Evolutionary conservation across 2,329 filamentous ascomycete genomes (phyloP), one percentile per base, ranked within the genome.

Genomic region (Nannizziopsis arthrosporioides): DNA sequence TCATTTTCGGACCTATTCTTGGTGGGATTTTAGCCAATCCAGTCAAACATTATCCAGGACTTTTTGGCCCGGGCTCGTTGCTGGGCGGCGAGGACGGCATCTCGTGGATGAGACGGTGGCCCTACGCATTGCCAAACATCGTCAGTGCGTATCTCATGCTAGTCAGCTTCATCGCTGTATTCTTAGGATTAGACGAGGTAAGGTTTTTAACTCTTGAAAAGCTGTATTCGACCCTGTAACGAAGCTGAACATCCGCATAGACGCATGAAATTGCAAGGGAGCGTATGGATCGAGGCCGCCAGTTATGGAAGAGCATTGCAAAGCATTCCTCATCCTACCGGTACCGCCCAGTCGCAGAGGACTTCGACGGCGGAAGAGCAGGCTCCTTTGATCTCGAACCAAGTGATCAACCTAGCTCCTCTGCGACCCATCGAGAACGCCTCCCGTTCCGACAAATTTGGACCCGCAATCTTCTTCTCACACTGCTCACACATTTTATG

Each of bases 1-100:
- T 78, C 42, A 77, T 79, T 38, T 66, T 78, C n/a, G 75, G 76
- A 0, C 76, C 76, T 0, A 66, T 78, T 8, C 56, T 79, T 2
- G 82, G 83, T 38, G 83, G 83, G 22, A 62, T 84, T 43, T 67
- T 87, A 22, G 81, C 83, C 12, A 79, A 86, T 56, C 82, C 83
- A 0, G 69, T 75, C 5, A 69, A 67, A 5, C 81, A 68, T 8
- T 77, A 84, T 58, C 82, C 82, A 0, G 63, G 64, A 0, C 46
- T 83, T 0, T 85, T 87, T 57, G 81, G 79, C 0, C 72, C 76
- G 2, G 73, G 70, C 0, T 78, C 77, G 0, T 52, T 71, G 0
- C 61, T 84, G 30, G 77, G 77, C 1, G 76, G 77, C 0, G 66
- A 73, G 47, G 51, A 72, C 41, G 80, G 78, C 0, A 79, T 80